Evolutionary conservation across 2,329 filamentous ascomycete genomes (phyloP).

Genomic region (Clarireedia paspali): DNA sequence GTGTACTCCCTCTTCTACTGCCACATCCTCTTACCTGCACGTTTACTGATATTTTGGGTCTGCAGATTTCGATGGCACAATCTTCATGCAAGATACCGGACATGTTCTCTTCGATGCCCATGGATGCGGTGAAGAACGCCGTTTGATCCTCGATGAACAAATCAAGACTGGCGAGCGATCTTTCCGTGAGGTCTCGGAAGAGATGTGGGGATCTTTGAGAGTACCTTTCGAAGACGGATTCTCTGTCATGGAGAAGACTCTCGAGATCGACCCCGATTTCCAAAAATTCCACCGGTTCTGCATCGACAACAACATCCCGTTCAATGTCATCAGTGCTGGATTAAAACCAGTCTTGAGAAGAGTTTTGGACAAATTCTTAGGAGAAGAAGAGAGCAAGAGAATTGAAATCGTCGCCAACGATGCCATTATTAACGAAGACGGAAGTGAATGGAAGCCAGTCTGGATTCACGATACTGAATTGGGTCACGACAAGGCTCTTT

Average conservation of each 20-base stretch:
- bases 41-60: background rate
- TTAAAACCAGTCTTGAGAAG: slow-evolving; percentile 54
- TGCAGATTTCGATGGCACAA: slow-evolving; percentile 62
- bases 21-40: background rate
- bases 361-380: slow-evolving; percentile 58
- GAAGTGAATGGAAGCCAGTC: slow-evolving; percentile 54
- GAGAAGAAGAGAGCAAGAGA: slow-evolving; percentile 35
- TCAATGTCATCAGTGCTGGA: slow-evolving; percentile 63
- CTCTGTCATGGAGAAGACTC: slow-evolving; percentile 50
- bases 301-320: slow-evolving; percentile 53
- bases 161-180: slow-evolving; percentile 58
- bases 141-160: slow-evolving; percentile 51
- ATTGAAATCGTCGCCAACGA: slow-evolving; percentile 66
- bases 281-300: slow-evolving; percentile 58
- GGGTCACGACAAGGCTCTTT: slow-evolving; percentile 60
- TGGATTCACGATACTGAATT: slow-evolving; percentile 59
- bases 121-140: slow-evolving; percentile 51
- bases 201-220: slow-evolving; percentile 62
- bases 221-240: slow-evolving; percentile 63
- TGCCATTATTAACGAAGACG: slow-evolving; percentile 49
- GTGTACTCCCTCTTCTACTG: slow-evolving; percentile 11
- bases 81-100: slow-evolving; percentile 64
- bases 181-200: slow-evolving; percentile 63
- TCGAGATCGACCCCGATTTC: slow-evolving; percentile 59
- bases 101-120: slow-evolving; percentile 61